Evolutionary conservation across 1,139 yeast species (phyloP).

Genomic region (Lodderomyces orthopsilosis): DNA sequence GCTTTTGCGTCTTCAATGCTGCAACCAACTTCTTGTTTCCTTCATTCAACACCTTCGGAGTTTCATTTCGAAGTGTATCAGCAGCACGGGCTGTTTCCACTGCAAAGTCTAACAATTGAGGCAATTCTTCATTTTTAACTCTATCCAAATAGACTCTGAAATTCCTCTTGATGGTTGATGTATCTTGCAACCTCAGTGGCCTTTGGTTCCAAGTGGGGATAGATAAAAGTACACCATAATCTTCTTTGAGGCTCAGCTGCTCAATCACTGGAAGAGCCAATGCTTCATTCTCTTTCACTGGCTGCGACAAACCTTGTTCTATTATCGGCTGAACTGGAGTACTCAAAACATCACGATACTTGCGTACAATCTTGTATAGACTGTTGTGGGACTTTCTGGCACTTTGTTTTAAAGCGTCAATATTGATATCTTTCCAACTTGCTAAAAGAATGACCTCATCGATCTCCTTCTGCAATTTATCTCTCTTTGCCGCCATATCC

Average conservation of each 20-base stretch:
- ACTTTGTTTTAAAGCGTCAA: slow-evolving; percentile 90
- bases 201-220: slow-evolving; percentile 52
- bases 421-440: slow-evolving; percentile 96
- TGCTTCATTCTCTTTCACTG: not conserved
- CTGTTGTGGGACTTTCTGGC: slow-evolving; percentile 84
- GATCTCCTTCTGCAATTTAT: slow-evolving; percentile 69
- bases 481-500: slow-evolving; percentile 44
- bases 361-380: slow-evolving; percentile 79
- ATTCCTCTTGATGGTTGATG: slow-evolving; percentile 49
- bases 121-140: slow-evolving; percentile 32
- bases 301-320: slow-evolving; percentile 53
- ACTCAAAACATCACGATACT: slow-evolving; percentile 66
- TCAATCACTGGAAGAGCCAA: slow-evolving; percentile 14
- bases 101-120: slow-evolving; percentile 52
- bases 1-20: slow-evolving; percentile 74
- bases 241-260: slow-evolving; percentile 17
- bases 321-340: slow-evolving; percentile 55
- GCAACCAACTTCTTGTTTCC: slow-evolving; percentile 74
- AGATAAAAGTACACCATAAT: not conserved
- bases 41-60: slow-evolving; percentile 69
- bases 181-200: slow-evolving; percentile 53
- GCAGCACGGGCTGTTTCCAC: slow-evolving; percentile 54
- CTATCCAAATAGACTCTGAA: slow-evolving; percentile 49
- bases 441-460: slow-evolving; percentile 84
- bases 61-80: slow-evolving; percentile 64